A percentile compares a stretch with the other conserved stretches of the same genome.
These are phyloP conservation scores for Plasmodium cynomolgi DNA, from an alignment of 169 alveolate genomes.

Conservation along the genomic window DNA sequence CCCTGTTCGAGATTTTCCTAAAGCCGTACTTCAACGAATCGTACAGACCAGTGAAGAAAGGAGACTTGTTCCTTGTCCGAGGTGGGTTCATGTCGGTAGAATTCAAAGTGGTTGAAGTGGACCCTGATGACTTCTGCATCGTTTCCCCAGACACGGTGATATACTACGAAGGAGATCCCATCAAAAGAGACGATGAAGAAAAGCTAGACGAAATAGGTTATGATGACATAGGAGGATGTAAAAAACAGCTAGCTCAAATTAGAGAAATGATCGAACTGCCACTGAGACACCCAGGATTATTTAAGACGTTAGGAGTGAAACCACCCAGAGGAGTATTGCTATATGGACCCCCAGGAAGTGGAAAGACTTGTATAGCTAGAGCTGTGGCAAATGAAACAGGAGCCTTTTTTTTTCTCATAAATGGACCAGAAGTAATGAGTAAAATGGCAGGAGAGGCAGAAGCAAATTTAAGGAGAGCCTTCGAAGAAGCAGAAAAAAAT, in stretches of 20 bases:
- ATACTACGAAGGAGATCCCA: slow-evolving; percentile 97
- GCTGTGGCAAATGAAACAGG: slow-evolving; percentile 99
- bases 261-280: slow-evolving; percentile 99
- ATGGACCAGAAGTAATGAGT: slow-evolving; percentile 98
- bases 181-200: slow-evolving; percentile 99
- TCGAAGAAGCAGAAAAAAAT: slow-evolving; percentile 97
- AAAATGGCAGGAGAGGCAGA: slow-evolving; percentile 99
- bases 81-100: slow-evolving; percentile 99
- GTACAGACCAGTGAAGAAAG: slow-evolving; percentile 99
- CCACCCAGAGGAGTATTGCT: slow-evolving; percentile 99
- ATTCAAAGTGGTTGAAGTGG: slow-evolving; percentile 99
- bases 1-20: slow-evolving; percentile 97
- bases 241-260: slow-evolving; percentile 99
- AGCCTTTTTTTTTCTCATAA: slow-evolving; percentile 96
- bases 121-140: slow-evolving; percentile 99
- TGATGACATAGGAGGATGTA: slow-evolving; percentile 99
- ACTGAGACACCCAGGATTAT: slow-evolving; percentile 98
- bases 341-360: slow-evolving; percentile 99
- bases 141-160: slow-evolving; percentile 99
- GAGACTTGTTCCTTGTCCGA: slow-evolving; percentile 98
- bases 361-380: slow-evolving; percentile 99
- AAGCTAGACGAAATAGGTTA: slow-evolving; percentile 99
- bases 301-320: slow-evolving; percentile 99
- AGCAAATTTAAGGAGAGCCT: slow-evolving; percentile 97
- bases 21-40: slow-evolving; percentile 99